Percentiles rank a stretch among this genome's conserved stretches.
phyloP scores from a whole-genome alignment of 768 basidiomycete species.

The Lentinula detonsa region DNA sequence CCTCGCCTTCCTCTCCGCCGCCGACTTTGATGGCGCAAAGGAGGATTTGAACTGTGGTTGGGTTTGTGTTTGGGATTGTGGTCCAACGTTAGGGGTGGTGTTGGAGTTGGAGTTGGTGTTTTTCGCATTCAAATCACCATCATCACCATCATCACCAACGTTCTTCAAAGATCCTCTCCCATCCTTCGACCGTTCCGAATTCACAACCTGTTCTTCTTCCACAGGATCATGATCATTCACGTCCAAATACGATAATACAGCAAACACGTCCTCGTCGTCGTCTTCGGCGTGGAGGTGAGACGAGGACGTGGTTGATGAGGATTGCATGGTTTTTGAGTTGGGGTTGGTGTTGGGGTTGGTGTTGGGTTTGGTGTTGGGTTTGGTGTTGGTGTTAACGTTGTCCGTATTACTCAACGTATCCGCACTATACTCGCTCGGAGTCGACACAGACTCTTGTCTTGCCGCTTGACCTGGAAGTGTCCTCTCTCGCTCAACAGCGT shows the following conservation, averaged over 20 bases:
- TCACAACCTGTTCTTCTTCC: slow-evolving; percentile 17
- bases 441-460: neutral
- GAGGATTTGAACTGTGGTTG: slow-evolving; percentile 65
- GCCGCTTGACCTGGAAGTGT: neutral
- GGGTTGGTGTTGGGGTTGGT: neutral
- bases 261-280: slow-evolving; percentile 61
- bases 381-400: neutral
- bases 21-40: slow-evolving; percentile 81
- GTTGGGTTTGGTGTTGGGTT: neutral
- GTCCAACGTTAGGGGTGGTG: slow-evolving; percentile 16
- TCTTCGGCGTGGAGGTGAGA: neutral
- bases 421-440: neutral
- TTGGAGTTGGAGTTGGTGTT: neutral
- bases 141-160: no score
- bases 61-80: slow-evolving; percentile 9
- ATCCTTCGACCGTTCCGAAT: neutral
- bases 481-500: neutral
- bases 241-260: slow-evolving; percentile 72
- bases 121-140: no score
- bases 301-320: neutral
- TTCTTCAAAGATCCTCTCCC: no score
- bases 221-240: slow-evolving; percentile 29
- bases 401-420: neutral
- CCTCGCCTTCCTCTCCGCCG: slow-evolving; percentile 80
- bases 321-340: neutral